Base-by-base conservation (phyloP, 768 basidiomycete genomes). In the Paxillus rubicundulus region DNA sequence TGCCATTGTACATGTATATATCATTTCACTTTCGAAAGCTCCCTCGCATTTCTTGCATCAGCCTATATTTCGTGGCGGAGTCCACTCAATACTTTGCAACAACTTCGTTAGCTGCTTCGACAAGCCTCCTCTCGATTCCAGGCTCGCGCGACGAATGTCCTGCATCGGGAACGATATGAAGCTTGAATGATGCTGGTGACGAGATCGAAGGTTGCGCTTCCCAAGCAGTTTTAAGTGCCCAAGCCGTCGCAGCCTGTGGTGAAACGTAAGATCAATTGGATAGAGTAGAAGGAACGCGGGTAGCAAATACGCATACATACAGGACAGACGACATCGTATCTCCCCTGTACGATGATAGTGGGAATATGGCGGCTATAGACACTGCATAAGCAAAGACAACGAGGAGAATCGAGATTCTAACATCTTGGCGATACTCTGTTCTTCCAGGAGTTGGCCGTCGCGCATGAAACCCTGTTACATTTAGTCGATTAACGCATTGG, bases 251-350 rank as follows among this genome's bases (percentile, higher is more conserved):
- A 10, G 87, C 80, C 86, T 89, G 39, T 47, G 20, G 27, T 21
- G n/a, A n/a, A 36, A 36, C 42, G 45, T 33, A 33, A 38, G 2
- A 27, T 54, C 50, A 55, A 38, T n/a, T 21, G 30, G 21, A 42
- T 17, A 18, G 36, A 36, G 18, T 3, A 45, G 24, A 39, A 43
- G 27, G 10, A 9, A n/a, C 18, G n/a, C 20, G 20, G 57, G 27
- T 2, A 44, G 39, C 57, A 27, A 13, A 17, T 34, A 54, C 80
- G 33, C 70, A 17, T 34, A 54, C 80, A 34, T 70, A 92, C 86
- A 9, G 92, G 89, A 64, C 93, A 97, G 43, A 97, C 81, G 13
- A 89, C 82, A 60, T 95, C 93, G 61, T 95, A 95, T 70, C 93
- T 77, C 36, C 92, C 91, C 74, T 94, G 92, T 4, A 93, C 79